phyloP scores from a whole-genome alignment of 306 rosid genomes.

The Lupinus albus region DNA sequence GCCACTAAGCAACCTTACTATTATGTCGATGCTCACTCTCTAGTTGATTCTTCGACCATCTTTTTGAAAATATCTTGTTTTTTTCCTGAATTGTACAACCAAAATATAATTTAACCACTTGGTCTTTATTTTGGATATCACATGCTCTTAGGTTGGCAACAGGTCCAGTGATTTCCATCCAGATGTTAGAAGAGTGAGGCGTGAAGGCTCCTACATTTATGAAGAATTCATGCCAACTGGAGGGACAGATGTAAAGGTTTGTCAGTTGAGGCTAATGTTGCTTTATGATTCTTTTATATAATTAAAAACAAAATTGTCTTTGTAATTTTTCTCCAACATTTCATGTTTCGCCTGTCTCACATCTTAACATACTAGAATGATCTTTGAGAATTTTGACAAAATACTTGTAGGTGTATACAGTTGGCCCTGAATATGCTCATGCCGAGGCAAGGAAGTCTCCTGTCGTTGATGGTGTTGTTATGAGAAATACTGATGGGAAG shows the following conservation, averaged over 20 bases:
- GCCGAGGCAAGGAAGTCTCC: constrained; percentile 99
- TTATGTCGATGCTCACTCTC: too few relatives aligned
- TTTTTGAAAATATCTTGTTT: constrained; percentile 28
- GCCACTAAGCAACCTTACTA: too few relatives aligned
- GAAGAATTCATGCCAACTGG: constrained; percentile 99
- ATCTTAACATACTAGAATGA: constrained; percentile 25
- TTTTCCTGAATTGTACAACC: constrained; percentile 11
- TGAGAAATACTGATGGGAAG: constrained; percentile 98
- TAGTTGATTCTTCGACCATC: constrained; percentile 31
- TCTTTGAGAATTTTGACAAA: constrained; percentile 40
- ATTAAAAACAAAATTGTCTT: not conserved
- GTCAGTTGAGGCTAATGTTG: constrained; percentile 41
- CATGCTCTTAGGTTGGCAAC: constrained; percentile 79
- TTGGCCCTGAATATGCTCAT: constrained; percentile 98
- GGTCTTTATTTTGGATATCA: constrained; percentile 34
- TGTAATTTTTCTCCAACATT: not conserved
- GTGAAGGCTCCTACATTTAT: constrained; percentile 94
- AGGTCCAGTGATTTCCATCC: constrained; percentile 97
- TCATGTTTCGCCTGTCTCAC: constrained; percentile 13
- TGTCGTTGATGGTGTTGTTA: constrained; percentile 98
- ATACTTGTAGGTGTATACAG: constrained; percentile 84
- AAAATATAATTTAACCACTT: constrained; percentile 33
- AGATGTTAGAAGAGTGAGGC: constrained; percentile 94
- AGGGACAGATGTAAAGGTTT: constrained; percentile 99
- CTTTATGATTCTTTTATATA: constrained; percentile 6